phyloP scores from a whole-genome alignment of 441 rosid genomes.

The Arabidopsis hybrid region DNA sequence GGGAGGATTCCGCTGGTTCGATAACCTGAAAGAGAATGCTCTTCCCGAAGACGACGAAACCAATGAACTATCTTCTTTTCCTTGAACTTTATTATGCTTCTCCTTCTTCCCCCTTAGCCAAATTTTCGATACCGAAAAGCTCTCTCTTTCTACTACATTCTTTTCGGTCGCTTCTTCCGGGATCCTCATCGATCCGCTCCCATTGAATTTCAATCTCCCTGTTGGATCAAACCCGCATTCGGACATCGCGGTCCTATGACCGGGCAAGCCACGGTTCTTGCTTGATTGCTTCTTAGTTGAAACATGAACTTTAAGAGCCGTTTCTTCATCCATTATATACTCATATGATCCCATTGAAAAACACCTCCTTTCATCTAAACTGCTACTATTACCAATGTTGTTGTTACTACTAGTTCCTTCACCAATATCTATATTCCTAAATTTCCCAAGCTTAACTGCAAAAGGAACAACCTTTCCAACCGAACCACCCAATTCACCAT shows the following conservation, averaged over 20 bases:
- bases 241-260: slow-evolving; percentile 76
- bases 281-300: slow-evolving; percentile 63
- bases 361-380: slow-evolving; percentile 72
- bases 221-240: slow-evolving; percentile 77
- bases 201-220: slow-evolving; percentile 62
- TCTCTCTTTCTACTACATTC: slow-evolving; percentile 56
- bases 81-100: slow-evolving; percentile 51
- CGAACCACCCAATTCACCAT: slow-evolving; percentile 47
- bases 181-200: slow-evolving; percentile 51
- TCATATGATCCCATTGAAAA: slow-evolving; percentile 94
- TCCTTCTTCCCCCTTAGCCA: slow-evolving; percentile 80
- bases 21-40: slow-evolving; percentile 75
- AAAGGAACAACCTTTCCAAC: slow-evolving; percentile 73
- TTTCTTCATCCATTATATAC: slow-evolving; percentile 84
- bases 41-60: slow-evolving; percentile 56
- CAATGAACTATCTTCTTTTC: slow-evolving; percentile 44
- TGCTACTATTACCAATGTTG: slow-evolving; percentile 48
- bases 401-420: slow-evolving; percentile 49
- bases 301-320: slow-evolving; percentile 76
- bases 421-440: slow-evolving; percentile 65
- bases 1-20: slow-evolving; percentile 48
- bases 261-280: slow-evolving; percentile 70
- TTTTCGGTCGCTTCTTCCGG: slow-evolving; percentile 41
- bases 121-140: slow-evolving; percentile 87
- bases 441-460: slow-evolving; percentile 82